phyloP scores from a whole-genome alignment of 2,329 filamentous ascomycete genomes.

The Pseudogymnoascus sp. region DNA sequence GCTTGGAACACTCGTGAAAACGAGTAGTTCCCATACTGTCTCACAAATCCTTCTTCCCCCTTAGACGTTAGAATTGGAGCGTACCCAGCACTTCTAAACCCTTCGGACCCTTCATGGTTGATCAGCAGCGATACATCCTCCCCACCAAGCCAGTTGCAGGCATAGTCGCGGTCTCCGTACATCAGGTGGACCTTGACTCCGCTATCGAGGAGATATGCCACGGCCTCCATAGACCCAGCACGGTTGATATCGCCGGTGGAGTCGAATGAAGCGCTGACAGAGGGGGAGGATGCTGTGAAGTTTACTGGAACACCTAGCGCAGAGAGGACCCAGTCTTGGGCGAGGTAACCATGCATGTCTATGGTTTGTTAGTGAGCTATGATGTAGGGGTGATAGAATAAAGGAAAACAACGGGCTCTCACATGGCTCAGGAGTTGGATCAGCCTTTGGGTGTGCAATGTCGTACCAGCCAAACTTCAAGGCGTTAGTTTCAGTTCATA shows the following conservation, averaged over 20 bases:
- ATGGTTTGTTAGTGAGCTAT: not conserved
- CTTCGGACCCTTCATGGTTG: slow-evolving; percentile 34
- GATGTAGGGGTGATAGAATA: slow-evolving; percentile 37
- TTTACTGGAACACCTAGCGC: slow-evolving; percentile 58
- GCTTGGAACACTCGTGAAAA: slow-evolving; percentile 62
- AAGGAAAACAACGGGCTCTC: not conserved
- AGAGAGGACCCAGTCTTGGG: slow-evolving; percentile 37
- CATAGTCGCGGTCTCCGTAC: slow-evolving; percentile 59
- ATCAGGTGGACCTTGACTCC: slow-evolving; percentile 65
- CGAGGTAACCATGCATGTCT: slow-evolving; percentile 16
- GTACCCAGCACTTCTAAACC: slow-evolving; percentile 63
- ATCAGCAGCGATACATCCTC: slow-evolving; percentile 63
- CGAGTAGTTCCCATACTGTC: slow-evolving; percentile 68
- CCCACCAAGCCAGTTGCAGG: slow-evolving; percentile 67
- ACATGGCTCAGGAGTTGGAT: not conserved
- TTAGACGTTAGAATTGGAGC: slow-evolving; percentile 62
- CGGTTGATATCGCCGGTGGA: slow-evolving; percentile 56
- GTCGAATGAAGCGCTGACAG: slow-evolving; percentile 41
- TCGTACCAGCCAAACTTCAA: slow-evolving; percentile 22
- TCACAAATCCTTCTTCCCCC: slow-evolving; percentile 61
- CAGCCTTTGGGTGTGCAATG: slow-evolving; percentile 24
- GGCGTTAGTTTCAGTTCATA: slow-evolving; percentile 19
- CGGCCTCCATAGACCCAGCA: slow-evolving; percentile 50
- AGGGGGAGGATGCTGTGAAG: slow-evolving; percentile 44
- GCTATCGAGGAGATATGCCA: slow-evolving; percentile 52